Base-by-base conservation (phyloP, 495 filamentous ascomycete species). In the Clavariopsis aquatica region DNA sequence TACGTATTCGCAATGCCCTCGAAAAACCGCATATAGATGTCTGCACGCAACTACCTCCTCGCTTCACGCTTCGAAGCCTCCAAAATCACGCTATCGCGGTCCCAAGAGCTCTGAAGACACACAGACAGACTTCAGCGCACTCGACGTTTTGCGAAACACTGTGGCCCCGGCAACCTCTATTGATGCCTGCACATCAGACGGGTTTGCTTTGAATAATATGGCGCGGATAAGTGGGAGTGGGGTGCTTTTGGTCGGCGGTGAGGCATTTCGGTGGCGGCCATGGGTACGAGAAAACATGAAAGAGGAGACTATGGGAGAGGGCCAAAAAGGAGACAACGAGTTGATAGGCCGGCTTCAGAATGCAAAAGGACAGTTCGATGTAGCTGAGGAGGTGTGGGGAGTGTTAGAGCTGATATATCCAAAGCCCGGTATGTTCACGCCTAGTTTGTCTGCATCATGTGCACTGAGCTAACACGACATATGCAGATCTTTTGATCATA, bases 191-290 rank as follows among this genome's bases (percentile, higher is more conserved):
- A 81, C 86, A 23, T 73, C 78, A 52, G 84, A 92, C 64, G 93
- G 93, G 5, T 97, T 97, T 73, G 81, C 85, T 54, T 77, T 97
- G 23, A 87, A 91, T 74, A 96, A 84, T 64, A 91, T 92, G 1
- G 75, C 88, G 1, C 84, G 81, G 70, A 80, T 96, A 17, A 74
- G 74, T 1, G 82, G 81, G 20, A 85, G 89, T 7, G 82, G 82
- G 28, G 91, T 90, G 23, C 69, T 98, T 67, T 78, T 98, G 6
- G 83, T 96, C 1, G 85, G 82, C 28, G 92, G 93, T 8, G 93
- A 97, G 76, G 92, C 87, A 1, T 97, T 98, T 71, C 71, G 75
- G 41, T 98, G 95, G 95, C 74, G 82, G 72, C 94, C 94, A 9
- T 96, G 91, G 92, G 69, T 62, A 22, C n/a, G 51, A 24, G 68